Base-by-base conservation (phyloP, 441 rosid species). In the Arabidopsis hybrid region DNA sequence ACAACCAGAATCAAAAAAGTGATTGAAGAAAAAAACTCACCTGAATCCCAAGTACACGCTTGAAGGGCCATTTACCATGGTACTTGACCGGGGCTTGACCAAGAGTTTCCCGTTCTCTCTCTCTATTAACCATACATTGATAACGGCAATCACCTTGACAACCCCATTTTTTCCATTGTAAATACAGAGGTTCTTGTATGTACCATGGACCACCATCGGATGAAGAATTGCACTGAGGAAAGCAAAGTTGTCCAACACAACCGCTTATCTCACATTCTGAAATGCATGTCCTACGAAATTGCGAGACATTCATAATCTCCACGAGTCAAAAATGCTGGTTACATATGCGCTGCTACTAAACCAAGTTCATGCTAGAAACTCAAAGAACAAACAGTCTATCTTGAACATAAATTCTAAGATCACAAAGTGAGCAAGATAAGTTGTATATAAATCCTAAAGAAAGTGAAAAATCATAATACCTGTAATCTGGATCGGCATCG, bases 11-110 rank as follows among this genome's bases (percentile, higher is more conserved):
- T 32, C 46, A 4, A 12, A 38, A 8, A 62, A 39, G 21, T 14
- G 66, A 39, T 29, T 35, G 60, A 64, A 69, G 32, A 45, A 35
- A 51, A 47, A 39, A 53, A 56, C 79, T 49, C 67, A 92, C 98
- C 96, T 91, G 99, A 66, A 92, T 88, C 51, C 97, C 96, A 59
- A 84, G 87, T 14, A 85, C 89, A 77, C 91, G 92, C 74, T 80
- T 80, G 81, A 95, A 92, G 52, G 99, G 97, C 99, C 99, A 94
- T 86, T 90, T 94, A 51, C 99, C 97, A 71, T 92, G 95, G 84
- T 92, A 92, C 80, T 92, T 94, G 56, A 91, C 78, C 8, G 99
- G 96, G 74, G 46, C 68, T 49, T 79, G 62, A 71, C 95, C 92
- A 12, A 77, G 75, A 55, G 72, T 58, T 78, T 79, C 89, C 51